Conservation (phyloP, 1,139 yeast species). For the Pichia kudriavzevii region DNA sequence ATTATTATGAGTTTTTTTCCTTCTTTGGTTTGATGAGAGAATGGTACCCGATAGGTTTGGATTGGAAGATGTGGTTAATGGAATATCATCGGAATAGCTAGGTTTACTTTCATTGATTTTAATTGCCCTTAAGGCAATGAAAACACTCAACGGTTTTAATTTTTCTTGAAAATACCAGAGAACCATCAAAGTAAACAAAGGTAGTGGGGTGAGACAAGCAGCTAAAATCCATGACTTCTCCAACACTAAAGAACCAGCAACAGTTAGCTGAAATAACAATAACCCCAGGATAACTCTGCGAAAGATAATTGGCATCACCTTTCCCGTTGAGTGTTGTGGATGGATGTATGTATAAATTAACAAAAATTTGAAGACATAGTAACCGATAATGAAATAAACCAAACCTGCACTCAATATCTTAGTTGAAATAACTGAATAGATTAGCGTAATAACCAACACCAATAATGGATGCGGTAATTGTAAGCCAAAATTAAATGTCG, state of each 20-base stretch:
- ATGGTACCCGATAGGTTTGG: too few species aligned
- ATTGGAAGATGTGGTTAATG: too few species aligned
- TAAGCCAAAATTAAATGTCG: constrained; percentile 72
- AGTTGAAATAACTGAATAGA: constrained; percentile 72
- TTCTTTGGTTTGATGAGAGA: too few species aligned
- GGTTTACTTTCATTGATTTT: constrained; percentile 15
- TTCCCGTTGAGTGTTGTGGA: constrained; percentile 84
- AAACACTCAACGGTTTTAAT: constrained; percentile 71
- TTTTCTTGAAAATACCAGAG: constrained; percentile 78
- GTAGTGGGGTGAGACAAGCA: constrained; percentile 64
- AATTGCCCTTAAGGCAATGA: constrained; percentile 76
- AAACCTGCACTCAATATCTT: constrained; percentile 69
- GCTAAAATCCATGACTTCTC: constrained; percentile 73
- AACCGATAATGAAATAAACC: constrained; percentile 66
- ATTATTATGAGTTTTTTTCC: too few species aligned
- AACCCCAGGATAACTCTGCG: constrained; percentile 67
- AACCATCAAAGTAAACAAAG: constrained; percentile 56
- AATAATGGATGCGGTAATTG: constrained; percentile 76
- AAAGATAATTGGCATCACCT: constrained; percentile 78
- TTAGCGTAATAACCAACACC: constrained; percentile 64
- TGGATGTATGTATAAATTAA: constrained; percentile 73
- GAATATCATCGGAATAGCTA: neutral
- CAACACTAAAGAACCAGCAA: constrained; percentile 84
- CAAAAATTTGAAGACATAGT: constrained; percentile 74
- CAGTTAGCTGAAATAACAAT: constrained; percentile 73